Percentiles rank a stretch among this genome's conserved stretches.
phyloP scores from a whole-genome alignment of 192 early-diverging fungal genomes.

The Coemansia sp. region DNA sequence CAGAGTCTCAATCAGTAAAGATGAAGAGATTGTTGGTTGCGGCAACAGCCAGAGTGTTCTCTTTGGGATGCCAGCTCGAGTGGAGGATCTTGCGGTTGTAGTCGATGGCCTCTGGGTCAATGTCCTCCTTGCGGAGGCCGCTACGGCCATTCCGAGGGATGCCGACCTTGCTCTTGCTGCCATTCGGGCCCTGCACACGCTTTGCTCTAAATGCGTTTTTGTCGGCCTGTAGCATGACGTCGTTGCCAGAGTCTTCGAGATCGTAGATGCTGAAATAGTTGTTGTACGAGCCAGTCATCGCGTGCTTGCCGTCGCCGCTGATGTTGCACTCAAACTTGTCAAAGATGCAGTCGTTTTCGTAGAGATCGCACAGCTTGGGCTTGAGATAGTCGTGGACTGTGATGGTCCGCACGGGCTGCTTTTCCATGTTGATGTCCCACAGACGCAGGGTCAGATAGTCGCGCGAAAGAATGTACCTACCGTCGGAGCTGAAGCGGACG shows the following conservation, averaged over 20 bases:
- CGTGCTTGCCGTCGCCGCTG: conserved; percentile 90
- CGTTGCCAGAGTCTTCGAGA: conserved; percentile 70
- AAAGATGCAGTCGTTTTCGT: conserved; percentile 99
- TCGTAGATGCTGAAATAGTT: conserved; percentile 99
- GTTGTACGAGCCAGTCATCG: conserved; percentile 97
- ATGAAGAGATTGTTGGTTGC: conserved; percentile 99
- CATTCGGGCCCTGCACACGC: conserved; percentile 63
- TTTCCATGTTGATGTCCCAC: conserved; percentile 99
- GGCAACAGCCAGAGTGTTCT: conserved; percentile 96
- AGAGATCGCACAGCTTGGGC: conserved; percentile 95
- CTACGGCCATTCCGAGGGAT: conserved; percentile 57
- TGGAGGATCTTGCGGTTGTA: conserved; percentile 97
- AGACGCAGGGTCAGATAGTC: conserved; percentile 97
- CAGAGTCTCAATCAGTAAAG: conserved; percentile 59
- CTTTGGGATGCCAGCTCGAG: conserved; percentile 97
- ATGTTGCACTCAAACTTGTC: conserved; percentile 99
- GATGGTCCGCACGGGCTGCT: conserved; percentile 88
- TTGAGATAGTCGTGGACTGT: conserved; percentile 94
- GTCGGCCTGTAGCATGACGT: conserved; percentile 91
- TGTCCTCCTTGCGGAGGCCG: conserved; percentile 64
- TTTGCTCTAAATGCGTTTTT: conserved; percentile 98
- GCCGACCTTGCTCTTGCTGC: conserved; percentile 56
- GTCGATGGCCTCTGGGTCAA: conserved; percentile 85
- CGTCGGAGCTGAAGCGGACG: conserved; percentile 94
- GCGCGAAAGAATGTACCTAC: conserved; percentile 93